Conservation (phyloP, 371 early-diverging fungal species). For the Dentiscutata heterogama region DNA sequence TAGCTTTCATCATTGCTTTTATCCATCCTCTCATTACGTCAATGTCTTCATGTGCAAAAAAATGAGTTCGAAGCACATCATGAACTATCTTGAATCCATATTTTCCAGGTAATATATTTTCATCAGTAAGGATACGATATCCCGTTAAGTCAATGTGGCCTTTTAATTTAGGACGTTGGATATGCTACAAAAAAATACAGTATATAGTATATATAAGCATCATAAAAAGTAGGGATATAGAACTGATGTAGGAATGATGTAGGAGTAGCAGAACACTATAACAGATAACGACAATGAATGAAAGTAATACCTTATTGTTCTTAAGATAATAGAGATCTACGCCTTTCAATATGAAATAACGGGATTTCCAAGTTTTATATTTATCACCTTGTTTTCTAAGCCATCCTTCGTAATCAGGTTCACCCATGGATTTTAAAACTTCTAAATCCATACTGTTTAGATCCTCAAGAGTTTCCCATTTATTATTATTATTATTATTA, state of each 20-base stretch:
- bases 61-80: conserved; percentile 65
- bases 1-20: conserved; percentile 72
- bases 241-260: too few relatives aligned
- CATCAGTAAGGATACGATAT: conserved; percentile 54
- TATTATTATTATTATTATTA: too few relatives aligned
- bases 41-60: conserved; percentile 67
- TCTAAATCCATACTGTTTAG: conserved; percentile 50
- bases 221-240: too few relatives aligned
- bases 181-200: background rate
- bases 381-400: conserved; percentile 73
- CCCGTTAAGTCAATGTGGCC: conserved; percentile 35
- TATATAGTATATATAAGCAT: conserved; percentile 57
- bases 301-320: conserved; percentile 66
- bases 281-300: conserved; percentile 61
- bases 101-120: conserved; percentile 67
- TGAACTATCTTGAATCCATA: conserved; percentile 76
- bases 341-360: conserved; percentile 77
- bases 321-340: conserved; percentile 72
- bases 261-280: background rate
- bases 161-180: background rate
- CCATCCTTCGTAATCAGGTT: conserved; percentile 74
- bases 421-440: conserved; percentile 51
- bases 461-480: conserved; percentile 13
- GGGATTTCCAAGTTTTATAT: conserved; percentile 74
- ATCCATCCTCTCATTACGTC: conserved; percentile 64